Conservation (phyloP, 495 filamentous ascomycete species). For the Daldinia bambusicola region DNA sequence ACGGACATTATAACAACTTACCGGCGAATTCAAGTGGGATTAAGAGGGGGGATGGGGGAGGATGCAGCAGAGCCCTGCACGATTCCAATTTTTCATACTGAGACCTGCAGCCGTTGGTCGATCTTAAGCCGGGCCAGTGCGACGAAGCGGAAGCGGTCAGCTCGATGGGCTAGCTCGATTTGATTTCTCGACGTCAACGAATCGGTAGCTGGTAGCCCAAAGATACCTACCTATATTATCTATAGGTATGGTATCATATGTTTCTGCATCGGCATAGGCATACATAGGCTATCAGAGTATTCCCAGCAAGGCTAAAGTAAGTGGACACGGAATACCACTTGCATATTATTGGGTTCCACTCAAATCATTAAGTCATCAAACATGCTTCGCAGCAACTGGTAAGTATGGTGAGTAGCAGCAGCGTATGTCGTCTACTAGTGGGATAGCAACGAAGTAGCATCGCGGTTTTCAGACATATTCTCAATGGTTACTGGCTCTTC, state of each 20-base stretch:
- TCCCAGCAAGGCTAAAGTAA: constrained; percentile 1
- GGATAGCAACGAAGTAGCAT: constrained; percentile 19
- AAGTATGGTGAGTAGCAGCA: background rate
- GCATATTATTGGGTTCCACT: constrained; percentile 31
- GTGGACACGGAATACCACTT: constrained; percentile 10
- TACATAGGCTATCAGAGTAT: constrained; percentile 11
- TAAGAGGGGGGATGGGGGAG: constrained; percentile 25
- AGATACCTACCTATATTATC: constrained; percentile 3
- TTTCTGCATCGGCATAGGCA: constrained; percentile 21
- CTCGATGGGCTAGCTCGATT: constrained; percentile 23
- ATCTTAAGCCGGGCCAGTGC: constrained; percentile 40
- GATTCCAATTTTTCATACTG: constrained; percentile 34
- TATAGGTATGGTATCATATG: too few relatives aligned
- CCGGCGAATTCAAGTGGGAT: constrained; percentile 8
- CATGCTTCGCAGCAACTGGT: background rate
- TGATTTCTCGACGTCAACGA: constrained; percentile 20
- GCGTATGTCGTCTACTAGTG: constrained; percentile 19
- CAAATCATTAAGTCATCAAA: constrained; percentile 11
- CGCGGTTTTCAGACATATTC: constrained; percentile 5
- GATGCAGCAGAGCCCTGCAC: constrained; percentile 40
- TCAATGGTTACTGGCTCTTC: constrained; percentile 21
- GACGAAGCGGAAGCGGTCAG: constrained; percentile 37
- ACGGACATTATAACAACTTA: constrained; percentile 14
- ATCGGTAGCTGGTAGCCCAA: constrained; percentile 19
- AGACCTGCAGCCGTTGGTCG: constrained; percentile 44